Evolutionary conservation across 768 basidiomycete species (phyloP), one percentile per base, ranked within the genome.

Genomic region (Trametes maxima): DNA sequence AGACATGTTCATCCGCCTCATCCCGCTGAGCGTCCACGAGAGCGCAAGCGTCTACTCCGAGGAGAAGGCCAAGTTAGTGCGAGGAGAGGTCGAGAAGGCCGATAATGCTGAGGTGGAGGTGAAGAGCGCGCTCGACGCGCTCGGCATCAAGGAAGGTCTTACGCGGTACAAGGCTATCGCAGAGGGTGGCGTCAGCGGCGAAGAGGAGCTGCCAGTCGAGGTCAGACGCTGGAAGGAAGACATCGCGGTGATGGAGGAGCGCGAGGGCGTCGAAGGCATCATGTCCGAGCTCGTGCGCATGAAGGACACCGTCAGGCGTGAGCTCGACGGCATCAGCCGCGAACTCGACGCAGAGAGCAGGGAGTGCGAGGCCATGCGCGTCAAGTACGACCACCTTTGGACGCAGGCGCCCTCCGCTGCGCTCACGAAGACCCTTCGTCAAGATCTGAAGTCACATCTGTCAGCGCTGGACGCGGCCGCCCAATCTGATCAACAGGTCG

Each of bases 1-100:
- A 17, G 96, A 98, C 74, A 80, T 98, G 55, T 99, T 99, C 74
- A 72, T 86, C 62, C 82, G 87, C 45, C 83, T 99, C 5, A 83
- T 99, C 36, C 97, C 97, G 13, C 78, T 99, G 45, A 91, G 90
- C 67, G 94, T 99, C 6, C 95, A 98, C 71, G 95, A 98, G 76
- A 92, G 91, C 64, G 96, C 96, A 14, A 92, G 89, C 60, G 87
- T 99, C 14, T 99, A 99, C 74, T 96, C 94, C 0, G 97, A 99
- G 74, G 97, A 99, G 77, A 98, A 98, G 77, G 97, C 96, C 21
- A 98, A 99, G 74, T 71, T 92, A 25, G 94, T 95, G 8, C 82
- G 97, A 42, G 85, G 80, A 5, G 95, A 98, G 72, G 91, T 90
- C 8, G 96, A 98, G 78, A 85, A 86, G 54, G 89, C 87, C 0